Evolutionary conservation across 2,329 filamentous ascomycete species (phyloP).

Genomic region (Nemania serpens): DNA sequence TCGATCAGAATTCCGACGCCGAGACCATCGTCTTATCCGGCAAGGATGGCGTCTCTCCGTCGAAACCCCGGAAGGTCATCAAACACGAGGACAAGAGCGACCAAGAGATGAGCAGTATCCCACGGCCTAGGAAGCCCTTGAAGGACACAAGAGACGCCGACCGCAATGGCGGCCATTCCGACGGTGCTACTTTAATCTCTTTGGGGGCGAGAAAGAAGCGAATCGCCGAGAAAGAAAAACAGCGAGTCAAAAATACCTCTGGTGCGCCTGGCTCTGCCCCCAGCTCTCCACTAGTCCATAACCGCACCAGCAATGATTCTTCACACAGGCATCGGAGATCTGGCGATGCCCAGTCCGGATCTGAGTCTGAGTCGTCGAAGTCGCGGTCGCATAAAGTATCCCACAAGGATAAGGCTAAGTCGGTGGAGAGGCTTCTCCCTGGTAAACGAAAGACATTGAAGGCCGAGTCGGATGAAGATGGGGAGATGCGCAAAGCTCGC

Average conservation of each 20-base stretch:
- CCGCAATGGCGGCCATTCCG: conserved; percentile 38
- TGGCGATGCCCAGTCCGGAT: conserved; percentile 51
- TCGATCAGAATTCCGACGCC: conserved; percentile 70
- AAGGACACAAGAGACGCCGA: conserved; percentile 42
- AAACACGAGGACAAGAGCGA: conserved; percentile 69
- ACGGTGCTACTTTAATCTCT: conserved; percentile 43
- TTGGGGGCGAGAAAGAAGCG: conserved; percentile 57
- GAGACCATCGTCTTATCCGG: conserved; percentile 72
- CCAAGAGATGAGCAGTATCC: conserved; percentile 51
- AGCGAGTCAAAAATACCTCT: conserved; percentile 55
- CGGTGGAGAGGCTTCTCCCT: conserved; percentile 52
- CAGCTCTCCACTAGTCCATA: conserved; percentile 55
- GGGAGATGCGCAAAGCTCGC: conserved; percentile 57
- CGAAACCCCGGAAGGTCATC: conserved; percentile 65
- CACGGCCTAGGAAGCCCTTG: conserved; percentile 43
- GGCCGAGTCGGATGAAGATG: conserved; percentile 63
- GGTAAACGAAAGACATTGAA: conserved; percentile 60
- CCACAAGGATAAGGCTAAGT: conserved; percentile 54
- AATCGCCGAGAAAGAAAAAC: conserved; percentile 49
- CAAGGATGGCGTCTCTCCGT: conserved; percentile 67
- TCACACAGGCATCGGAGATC: conserved; percentile 48
- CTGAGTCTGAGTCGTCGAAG: conserved; percentile 59
- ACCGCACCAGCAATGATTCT: conserved; percentile 33
- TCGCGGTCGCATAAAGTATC: conserved; percentile 51
- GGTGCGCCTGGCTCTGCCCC: conserved; percentile 64